These are phyloP conservation scores for Afroboletus lepidellus DNA, from an alignment of 1,284 basidiomycete species.

Conservation along the genomic window DNA sequence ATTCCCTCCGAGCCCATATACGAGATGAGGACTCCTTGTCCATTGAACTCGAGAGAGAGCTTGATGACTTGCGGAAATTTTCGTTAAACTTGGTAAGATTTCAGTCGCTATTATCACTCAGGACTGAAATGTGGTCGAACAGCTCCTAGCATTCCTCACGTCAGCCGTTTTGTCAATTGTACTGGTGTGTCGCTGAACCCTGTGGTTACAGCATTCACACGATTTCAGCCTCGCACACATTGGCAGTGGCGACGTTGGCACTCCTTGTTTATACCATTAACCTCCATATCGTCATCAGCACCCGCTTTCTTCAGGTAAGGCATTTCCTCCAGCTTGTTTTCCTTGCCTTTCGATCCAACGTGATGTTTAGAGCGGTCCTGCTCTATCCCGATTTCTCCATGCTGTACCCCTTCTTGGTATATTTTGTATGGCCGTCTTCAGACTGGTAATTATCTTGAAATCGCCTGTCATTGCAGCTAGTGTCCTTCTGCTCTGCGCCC, in stretches of 20 bases:
- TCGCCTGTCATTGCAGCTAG: slow-evolving; percentile 21
- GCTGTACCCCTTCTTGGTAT: slow-evolving; percentile 30
- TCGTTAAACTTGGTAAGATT: slow-evolving; percentile 24
- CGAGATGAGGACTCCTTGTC: slow-evolving; percentile 2
- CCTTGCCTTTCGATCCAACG: not conserved
- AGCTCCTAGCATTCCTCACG: slow-evolving; percentile 32
- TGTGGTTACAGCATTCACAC: slow-evolving; percentile 20
- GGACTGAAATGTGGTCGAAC: slow-evolving; percentile 2
- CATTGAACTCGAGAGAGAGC: slow-evolving; percentile 21
- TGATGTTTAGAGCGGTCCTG: slow-evolving; percentile 12
- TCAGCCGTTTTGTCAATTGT: slow-evolving; percentile 13
- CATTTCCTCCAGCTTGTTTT: not conserved
- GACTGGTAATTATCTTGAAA: slow-evolving; percentile 16
- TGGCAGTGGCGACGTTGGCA: slow-evolving; percentile 25
- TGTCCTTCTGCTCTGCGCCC: slow-evolving; percentile 23
- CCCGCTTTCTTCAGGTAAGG: slow-evolving; percentile 21
- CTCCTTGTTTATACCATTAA: slow-evolving; percentile 34
- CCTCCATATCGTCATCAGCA: slow-evolving; percentile 23
- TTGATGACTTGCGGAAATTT: slow-evolving; percentile 25
- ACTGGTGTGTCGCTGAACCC: not conserved
- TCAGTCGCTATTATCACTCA: not conserved
- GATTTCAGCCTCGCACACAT: slow-evolving; percentile 18
- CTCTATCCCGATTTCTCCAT: slow-evolving; percentile 25
- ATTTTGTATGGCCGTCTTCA: slow-evolving; percentile 20
- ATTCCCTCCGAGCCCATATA: not conserved